Evolutionary conservation across 192 early-diverging fungal species (phyloP).

Genomic region (Geranomyces variabilis): DNA sequence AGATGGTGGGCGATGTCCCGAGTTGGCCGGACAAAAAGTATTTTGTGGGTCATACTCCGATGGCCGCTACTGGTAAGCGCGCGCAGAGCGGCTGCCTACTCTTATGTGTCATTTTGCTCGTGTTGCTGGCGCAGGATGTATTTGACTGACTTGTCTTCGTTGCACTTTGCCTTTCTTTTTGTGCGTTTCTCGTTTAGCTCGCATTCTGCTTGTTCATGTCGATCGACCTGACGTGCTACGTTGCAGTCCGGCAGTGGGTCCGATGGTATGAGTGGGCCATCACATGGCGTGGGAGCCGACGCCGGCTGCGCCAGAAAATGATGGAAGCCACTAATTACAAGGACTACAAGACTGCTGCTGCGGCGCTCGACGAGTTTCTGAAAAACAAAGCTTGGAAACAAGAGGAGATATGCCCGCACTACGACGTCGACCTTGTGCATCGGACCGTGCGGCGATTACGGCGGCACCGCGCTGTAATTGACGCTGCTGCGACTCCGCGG

Average conservation of each 20-base stretch:
- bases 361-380: constrained; percentile 62
- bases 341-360: constrained; percentile 65
- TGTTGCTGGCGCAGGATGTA: too few species aligned
- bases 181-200: constrained; percentile 26
- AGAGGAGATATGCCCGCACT: constrained; percentile 58
- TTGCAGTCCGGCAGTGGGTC: constrained; percentile 52
- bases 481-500: not conserved
- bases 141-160: too few species aligned
- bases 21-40: constrained; percentile 7
- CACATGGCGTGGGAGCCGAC: constrained; percentile 63
- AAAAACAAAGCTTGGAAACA: constrained; percentile 76
- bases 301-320: constrained; percentile 53
- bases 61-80: constrained; percentile 35
- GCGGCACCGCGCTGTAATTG: constrained; percentile 3
- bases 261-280: constrained; percentile 63
- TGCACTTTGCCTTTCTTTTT: too few species aligned
- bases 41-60: constrained; percentile 27
- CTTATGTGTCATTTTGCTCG: too few species aligned
- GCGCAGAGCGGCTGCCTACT: too few species aligned
- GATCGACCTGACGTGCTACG: constrained; percentile 64
- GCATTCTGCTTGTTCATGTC: constrained; percentile 59
- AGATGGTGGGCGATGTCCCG: not conserved
- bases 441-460: constrained; percentile 46
- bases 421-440: constrained; percentile 67
- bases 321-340: constrained; percentile 58